phyloP scores from a whole-genome alignment of 768 basidiomycete species.

The Tricholoma bakamatsutake region DNA sequence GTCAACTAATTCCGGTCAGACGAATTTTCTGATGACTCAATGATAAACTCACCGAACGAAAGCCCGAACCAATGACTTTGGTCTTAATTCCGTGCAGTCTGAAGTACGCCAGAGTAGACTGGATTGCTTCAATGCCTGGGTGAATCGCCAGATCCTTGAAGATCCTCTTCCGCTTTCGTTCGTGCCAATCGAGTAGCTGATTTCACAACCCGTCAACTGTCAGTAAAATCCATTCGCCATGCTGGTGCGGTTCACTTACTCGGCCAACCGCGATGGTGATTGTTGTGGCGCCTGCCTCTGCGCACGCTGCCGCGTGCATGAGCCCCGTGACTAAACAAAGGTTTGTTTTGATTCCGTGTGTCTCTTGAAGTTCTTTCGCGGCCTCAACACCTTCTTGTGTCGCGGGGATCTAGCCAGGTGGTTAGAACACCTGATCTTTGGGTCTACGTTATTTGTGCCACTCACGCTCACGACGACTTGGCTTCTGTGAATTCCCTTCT shows the following conservation, averaged over 20 bases:
- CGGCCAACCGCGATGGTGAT: slow-evolving; percentile 44
- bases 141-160: slow-evolving; percentile 23
- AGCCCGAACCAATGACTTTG: slow-evolving; percentile 34
- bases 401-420: slow-evolving; percentile 44
- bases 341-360: slow-evolving; percentile 41
- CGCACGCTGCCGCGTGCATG: slow-evolving; percentile 51
- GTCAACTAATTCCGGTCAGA: slow-evolving; percentile 26
- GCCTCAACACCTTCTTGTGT: slow-evolving; percentile 50
- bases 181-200: slow-evolving; percentile 39
- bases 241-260: slow-evolving; percentile 30
- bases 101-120: slow-evolving; percentile 40
- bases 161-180: slow-evolving; percentile 24
- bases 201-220: not conserved
- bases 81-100: slow-evolving; percentile 31
- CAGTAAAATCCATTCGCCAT: not conserved
- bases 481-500: slow-evolving; percentile 30
- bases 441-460: slow-evolving; percentile 4
- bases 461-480: slow-evolving; percentile 48
- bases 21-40: not conserved
- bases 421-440: not conserved
- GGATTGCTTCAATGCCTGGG: slow-evolving; percentile 42
- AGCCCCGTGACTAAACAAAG: slow-evolving; percentile 46
- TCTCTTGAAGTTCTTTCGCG: slow-evolving; percentile 31
- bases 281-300: slow-evolving; percentile 41
- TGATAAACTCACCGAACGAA: slow-evolving; percentile 31